phyloP scores from a whole-genome alignment of 371 early-diverging fungal genomes.

The Quaeritorhiza haematococci region DNA sequence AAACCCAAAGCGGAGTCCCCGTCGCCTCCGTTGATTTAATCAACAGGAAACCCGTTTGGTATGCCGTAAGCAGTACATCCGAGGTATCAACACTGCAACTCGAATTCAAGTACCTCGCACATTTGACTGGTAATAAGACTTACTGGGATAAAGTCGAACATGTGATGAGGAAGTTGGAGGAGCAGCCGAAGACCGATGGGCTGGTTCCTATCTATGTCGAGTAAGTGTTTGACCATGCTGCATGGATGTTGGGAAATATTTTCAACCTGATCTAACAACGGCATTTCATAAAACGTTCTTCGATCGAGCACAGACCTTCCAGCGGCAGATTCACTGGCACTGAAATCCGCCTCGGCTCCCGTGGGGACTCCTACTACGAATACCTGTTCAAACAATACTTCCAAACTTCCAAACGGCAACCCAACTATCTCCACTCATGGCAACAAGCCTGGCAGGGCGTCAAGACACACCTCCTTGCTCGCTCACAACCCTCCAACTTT shows the following conservation, averaged over 20 bases:
- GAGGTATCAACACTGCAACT: conserved; percentile 38
- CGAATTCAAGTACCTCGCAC: conserved; percentile 39
- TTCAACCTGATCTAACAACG: too few relatives aligned
- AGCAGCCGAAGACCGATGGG: conserved; percentile 50
- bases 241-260: too few relatives aligned
- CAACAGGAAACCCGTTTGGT: conserved; percentile 10
- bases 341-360: conserved; percentile 65
- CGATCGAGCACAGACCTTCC: too few relatives aligned
- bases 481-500: conserved; percentile 52
- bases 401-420: conserved; percentile 60
- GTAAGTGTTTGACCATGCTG: too few relatives aligned
- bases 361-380: conserved; percentile 92
- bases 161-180: conserved; percentile 56
- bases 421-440: conserved; percentile 62
- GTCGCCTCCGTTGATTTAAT: conserved; percentile 25
- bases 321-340: conserved; percentile 30
- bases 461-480: conserved; percentile 60
- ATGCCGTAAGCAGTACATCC: conserved; percentile 16
- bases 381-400: conserved; percentile 86
- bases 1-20: conserved; percentile 24
- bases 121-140: conserved; percentile 42
- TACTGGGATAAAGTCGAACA: conserved; percentile 49
- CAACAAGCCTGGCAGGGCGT: conserved; percentile 67
- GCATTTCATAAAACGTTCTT: too few relatives aligned
- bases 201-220: conserved; percentile 65